These are phyloP conservation scores for Boletus speciosus DNA, from an alignment of 768 basidiomycete genomes.

Conservation along the genomic window DNA sequence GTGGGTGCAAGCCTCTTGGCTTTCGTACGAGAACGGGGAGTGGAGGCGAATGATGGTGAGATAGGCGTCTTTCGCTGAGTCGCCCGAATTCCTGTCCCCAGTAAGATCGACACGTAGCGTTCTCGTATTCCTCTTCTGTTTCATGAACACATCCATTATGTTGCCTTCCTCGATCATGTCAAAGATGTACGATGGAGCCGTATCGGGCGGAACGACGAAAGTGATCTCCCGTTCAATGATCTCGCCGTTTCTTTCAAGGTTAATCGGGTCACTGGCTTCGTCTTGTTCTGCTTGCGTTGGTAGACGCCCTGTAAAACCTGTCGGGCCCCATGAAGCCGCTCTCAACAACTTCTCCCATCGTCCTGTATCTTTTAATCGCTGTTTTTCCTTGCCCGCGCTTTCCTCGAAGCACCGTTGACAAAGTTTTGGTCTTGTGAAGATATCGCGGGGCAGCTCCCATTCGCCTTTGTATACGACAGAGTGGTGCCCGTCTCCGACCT, in stretches of 20 bases:
- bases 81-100: neutral
- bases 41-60: constrained; percentile 10
- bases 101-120: neutral
- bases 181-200: neutral
- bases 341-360: constrained; percentile 20
- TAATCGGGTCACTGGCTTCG: neutral
- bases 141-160: neutral
- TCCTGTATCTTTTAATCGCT: constrained; percentile 21
- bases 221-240: constrained; percentile 19
- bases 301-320: neutral
- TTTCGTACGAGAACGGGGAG: constrained; percentile 13
- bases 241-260: constrained; percentile 4
- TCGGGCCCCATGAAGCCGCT: constrained; percentile 9
- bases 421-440: constrained; percentile 33
- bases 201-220: neutral
- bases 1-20: constrained; percentile 11
- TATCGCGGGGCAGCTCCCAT: constrained; percentile 47
- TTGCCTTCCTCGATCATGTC: neutral
- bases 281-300: constrained; percentile 1
- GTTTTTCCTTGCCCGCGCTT: constrained; percentile 24
- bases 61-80: neutral
- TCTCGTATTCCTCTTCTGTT: neutral
- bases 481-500: constrained; percentile 47
- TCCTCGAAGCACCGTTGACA: constrained; percentile 40
- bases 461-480: constrained; percentile 50